Conservation (phyloP, 2,329 filamentous ascomycete genomes). For the Arthrinium puccinioides region DNA sequence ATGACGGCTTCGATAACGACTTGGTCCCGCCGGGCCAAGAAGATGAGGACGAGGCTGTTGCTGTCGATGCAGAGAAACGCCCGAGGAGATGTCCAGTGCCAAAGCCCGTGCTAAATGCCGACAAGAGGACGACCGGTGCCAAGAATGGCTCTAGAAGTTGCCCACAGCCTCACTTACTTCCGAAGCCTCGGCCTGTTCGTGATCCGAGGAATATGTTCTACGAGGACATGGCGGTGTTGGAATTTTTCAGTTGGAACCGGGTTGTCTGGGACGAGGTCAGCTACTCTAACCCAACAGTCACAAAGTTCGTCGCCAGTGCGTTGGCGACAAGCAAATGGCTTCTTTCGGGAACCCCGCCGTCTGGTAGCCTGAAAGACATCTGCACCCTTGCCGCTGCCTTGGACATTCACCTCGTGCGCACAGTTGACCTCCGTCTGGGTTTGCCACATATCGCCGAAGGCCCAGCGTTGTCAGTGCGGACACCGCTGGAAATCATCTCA, state of each 20-base stretch:
- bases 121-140: too few species aligned
- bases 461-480: conserved; percentile 18
- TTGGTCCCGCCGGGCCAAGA: too few species aligned
- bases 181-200: neutral
- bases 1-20: too few species aligned
- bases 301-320: conserved; percentile 24
- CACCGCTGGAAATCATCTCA: conserved; percentile 24
- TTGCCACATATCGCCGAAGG: conserved; percentile 29
- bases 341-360: conserved; percentile 34
- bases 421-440: conserved; percentile 18
- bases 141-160: too few species aligned
- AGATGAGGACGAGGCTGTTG: too few species aligned
- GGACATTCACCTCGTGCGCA: conserved; percentile 30
- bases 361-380: conserved; percentile 25
- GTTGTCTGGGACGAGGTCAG: conserved; percentile 37
- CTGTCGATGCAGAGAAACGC: too few species aligned
- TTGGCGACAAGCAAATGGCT: conserved; percentile 32
- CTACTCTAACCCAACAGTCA: conserved; percentile 24
- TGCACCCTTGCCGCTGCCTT: conserved; percentile 26
- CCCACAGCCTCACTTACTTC: too few species aligned
- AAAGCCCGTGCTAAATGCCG: too few species aligned
- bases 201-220: conserved; percentile 5
- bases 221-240: conserved; percentile 18
- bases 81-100: too few species aligned
- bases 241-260: conserved; percentile 29